These are phyloP conservation scores for Eucalyptus polybractea DNA, from an alignment of 345 rosid genomes.

Conservation along the genomic window DNA sequence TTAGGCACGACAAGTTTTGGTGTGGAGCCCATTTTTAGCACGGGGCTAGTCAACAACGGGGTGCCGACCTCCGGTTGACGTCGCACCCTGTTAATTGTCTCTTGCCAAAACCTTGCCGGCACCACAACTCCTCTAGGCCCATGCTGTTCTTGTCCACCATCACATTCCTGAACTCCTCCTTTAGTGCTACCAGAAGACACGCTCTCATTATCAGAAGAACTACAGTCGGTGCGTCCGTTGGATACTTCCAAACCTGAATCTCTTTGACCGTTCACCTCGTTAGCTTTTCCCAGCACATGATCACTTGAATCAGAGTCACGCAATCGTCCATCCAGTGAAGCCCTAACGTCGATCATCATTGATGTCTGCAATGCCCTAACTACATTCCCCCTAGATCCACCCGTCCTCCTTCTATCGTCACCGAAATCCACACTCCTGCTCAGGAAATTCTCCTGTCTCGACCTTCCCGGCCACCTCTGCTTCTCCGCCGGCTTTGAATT, in stretches of 20 bases:
- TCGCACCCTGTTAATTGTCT: constrained; percentile 27
- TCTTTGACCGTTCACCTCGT: background rate
- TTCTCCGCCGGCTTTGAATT: constrained; percentile 47
- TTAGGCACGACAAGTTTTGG: constrained; percentile 26
- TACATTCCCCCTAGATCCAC: constrained; percentile 37
- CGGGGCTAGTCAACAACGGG: constrained; percentile 15
- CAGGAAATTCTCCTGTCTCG: constrained; percentile 30
- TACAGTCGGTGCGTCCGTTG: constrained; percentile 13
- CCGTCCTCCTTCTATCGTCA: constrained; percentile 30
- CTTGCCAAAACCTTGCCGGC: constrained; percentile 50
- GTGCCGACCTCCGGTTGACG: constrained; percentile 32
- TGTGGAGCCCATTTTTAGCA: constrained; percentile 13
- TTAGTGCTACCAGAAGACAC: constrained; percentile 73
- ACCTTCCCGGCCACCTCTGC: constrained; percentile 71
- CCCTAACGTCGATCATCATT: constrained; percentile 42
- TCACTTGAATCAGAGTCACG: constrained; percentile 33
- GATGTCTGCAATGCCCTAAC: constrained; percentile 51
- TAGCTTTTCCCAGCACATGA: constrained; percentile 14
- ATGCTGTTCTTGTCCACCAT: constrained; percentile 9
- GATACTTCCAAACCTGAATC: constrained; percentile 10
- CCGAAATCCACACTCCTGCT: constrained; percentile 55
- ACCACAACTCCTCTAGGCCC: constrained; percentile 23
- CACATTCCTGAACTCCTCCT: constrained; percentile 10
- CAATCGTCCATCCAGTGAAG: constrained; percentile 32
- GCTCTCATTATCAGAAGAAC: constrained; percentile 77